phyloP scores from a whole-genome alignment of 352 stramenopile species.

The Aphanomyces astaci region DNA sequence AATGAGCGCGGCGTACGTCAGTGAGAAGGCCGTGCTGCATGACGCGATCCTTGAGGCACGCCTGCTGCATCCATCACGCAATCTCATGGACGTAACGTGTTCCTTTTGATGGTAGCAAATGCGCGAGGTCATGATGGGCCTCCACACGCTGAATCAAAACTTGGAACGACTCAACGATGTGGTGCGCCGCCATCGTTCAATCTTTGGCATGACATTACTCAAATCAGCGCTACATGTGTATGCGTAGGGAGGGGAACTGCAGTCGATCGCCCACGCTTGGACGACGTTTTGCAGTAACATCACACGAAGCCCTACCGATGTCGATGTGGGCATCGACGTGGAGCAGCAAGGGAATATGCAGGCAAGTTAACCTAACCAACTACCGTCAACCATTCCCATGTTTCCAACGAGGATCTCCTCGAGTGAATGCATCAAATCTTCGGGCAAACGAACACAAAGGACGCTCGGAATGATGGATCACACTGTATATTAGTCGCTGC shows the following conservation, averaged over 20 bases:
- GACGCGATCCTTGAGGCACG: conserved; percentile 20
- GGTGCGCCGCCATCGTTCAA: too few relatives aligned
- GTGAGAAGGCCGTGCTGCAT: conserved; percentile 19
- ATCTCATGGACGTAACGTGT: too few relatives aligned
- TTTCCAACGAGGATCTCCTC: not conserved
- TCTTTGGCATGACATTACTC: too few relatives aligned
- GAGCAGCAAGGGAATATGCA: not conserved
- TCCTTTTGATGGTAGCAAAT: conserved; percentile 19
- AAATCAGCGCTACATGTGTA: too few relatives aligned
- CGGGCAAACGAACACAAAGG: too few relatives aligned
- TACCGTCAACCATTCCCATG: too few relatives aligned
- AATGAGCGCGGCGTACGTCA: conserved; percentile 17
- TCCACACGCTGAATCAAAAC: conserved; percentile 21
- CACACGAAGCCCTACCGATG: not conserved
- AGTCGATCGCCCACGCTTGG: conserved; percentile 10
- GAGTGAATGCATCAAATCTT: not conserved
- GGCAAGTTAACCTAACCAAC: too few relatives aligned
- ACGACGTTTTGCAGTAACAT: conserved; percentile 17
- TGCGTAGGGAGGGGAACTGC: conserved; percentile 17
- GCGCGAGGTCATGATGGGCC: conserved; percentile 10
- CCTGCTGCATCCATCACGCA: too few relatives aligned
- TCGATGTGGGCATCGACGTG: not conserved
- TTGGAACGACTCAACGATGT: conserved; percentile 22
- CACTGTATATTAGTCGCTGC: not conserved
- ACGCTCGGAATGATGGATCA: too few relatives aligned